Base-by-base conservation (phyloP, 768 basidiomycete species). In the Tricholoma bakamatsutake region DNA sequence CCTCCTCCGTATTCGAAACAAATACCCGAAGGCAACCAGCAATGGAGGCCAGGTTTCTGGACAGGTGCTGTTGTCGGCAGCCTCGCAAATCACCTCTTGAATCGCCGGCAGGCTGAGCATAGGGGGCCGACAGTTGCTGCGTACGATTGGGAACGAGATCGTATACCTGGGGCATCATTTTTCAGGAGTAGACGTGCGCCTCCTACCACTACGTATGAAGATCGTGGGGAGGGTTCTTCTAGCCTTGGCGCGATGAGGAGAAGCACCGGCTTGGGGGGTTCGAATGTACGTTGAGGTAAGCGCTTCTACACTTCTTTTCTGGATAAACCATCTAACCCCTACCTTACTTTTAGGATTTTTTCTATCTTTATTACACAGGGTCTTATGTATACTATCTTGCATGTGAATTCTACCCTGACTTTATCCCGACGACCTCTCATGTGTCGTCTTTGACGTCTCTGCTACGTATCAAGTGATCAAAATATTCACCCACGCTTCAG, bases 251-350 rank as follows among this genome's bases (percentile, higher is more conserved):
- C 80, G 21, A 84, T 88, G 79, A 80, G 91, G 66, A 74, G 80
- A 34, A 90, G 89, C 64, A 88, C 89, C 13, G 92, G 90, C 0
- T 80, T 87, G 54, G 93, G 92, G 30, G 84, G 90, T 27, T 88
- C 90, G 4, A 83, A 70, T 58, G 84, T 86, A 27, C 77, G 90
- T 57, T 93, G 68, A 63, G 8, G 43, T 49, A 27, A 52, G 28
- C 43, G 31, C 35, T 10, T 35, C 21, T 11, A 13, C 4, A 18
- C n/a, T 3, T 48, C 10, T 51, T 13, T n/a, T 53, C 43, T 31
- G 33, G 13, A 11, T 28, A 53, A 30, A 45, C 35, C 27, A 47
- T 54, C 54, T 4, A 39, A 17, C 13, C 11, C 24, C 13, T 28
- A 24, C 35, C 5, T 31, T 21, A 7, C 46, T 15, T 24, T 7